Conservation (phyloP, 2,329 filamentous ascomycete species). For the Elsinoe batatas region DNA sequence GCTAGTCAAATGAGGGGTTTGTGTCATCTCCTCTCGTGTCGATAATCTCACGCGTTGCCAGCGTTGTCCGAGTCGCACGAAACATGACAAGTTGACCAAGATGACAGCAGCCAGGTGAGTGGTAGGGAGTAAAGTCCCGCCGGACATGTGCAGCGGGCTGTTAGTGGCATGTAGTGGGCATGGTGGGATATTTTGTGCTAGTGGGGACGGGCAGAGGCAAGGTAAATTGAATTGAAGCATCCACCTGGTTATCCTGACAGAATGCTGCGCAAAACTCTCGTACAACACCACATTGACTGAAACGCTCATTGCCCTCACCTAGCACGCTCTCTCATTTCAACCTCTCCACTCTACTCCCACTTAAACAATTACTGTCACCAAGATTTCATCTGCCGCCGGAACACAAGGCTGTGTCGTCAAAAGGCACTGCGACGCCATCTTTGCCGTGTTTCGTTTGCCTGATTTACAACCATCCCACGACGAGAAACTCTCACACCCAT, state of each 20-base stretch:
- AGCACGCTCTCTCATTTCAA: neutral
- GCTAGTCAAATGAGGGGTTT: constrained; percentile 7
- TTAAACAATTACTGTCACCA: constrained; percentile 3
- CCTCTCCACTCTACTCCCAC: neutral
- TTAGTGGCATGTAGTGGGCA: neutral
- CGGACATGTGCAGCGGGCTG: neutral
- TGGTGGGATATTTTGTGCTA: neutral
- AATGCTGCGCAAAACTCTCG: neutral
- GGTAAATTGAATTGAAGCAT: too few species aligned
- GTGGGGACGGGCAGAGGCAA: too few species aligned
- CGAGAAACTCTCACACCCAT: neutral
- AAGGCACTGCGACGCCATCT: constrained; percentile 9
- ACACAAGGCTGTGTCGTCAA: constrained; percentile 10
- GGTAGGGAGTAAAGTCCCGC: neutral
- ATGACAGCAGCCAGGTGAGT: neutral
- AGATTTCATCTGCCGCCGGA: constrained; percentile 1
- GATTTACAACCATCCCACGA: neutral
- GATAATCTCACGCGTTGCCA: neutral
- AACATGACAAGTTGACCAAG: neutral
- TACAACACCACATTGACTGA: neutral
- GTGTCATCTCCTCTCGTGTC: neutral
- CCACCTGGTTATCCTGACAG: too few species aligned
- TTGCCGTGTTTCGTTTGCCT: constrained; percentile 12
- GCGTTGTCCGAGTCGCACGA: neutral
- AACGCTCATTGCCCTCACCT: constrained; percentile 8